Base-by-base conservation (phyloP, 2,329 filamentous ascomycete genomes). In the Fusarium sp. region DNA sequence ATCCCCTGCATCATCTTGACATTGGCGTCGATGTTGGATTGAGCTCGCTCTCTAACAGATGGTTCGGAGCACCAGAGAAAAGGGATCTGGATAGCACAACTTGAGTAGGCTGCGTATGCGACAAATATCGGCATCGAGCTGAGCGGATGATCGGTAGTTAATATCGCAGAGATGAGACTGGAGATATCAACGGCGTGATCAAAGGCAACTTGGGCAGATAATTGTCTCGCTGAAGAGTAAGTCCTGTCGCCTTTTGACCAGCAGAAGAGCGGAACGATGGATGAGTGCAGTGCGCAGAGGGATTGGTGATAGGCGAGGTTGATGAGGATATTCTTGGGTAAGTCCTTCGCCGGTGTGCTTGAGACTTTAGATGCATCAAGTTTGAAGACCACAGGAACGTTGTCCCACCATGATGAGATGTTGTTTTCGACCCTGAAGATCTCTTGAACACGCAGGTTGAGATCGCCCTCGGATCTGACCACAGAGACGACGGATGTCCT, bases 111-210 rank as follows among this genome's bases (percentile, higher is more conserved):
- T 4, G 64, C 39, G 2, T 66, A 66, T 1, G 64, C 54, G 3
- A 66, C 62, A 7, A 67, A 67, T 21, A 54, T 15, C 3, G 64
- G 62, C 39, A 66, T 42, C 0, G 35, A 12, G 1, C n/a, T 42
- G 0, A 48, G 2, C 1, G 2, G 5, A 14, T 0, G 6, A 2
- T 8, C 4, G 0, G 14, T 27, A 4, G 0, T 6, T 2, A 42
- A 6, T 1, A 37, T 9, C 3, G 18, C 2, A 4, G 2, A 5
- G 4, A 46, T 29, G 4, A 60, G 23, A 16, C 4, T 19, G 1
- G 62, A 67, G 2, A 52, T 46, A 0, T 0, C 5, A 10, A 2
- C 0, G 2, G 62, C 46, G 14, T 54, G 38, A 18, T 60, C 45
- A 1, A 16, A 67, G 0, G 62, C 54, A 0, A 54, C 15, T 9